Evolutionary conservation across 2,329 filamentous ascomycete species (phyloP), one percentile per base, ranked within the genome.

Genomic region (Biscogniauxia mediterranea): DNA sequence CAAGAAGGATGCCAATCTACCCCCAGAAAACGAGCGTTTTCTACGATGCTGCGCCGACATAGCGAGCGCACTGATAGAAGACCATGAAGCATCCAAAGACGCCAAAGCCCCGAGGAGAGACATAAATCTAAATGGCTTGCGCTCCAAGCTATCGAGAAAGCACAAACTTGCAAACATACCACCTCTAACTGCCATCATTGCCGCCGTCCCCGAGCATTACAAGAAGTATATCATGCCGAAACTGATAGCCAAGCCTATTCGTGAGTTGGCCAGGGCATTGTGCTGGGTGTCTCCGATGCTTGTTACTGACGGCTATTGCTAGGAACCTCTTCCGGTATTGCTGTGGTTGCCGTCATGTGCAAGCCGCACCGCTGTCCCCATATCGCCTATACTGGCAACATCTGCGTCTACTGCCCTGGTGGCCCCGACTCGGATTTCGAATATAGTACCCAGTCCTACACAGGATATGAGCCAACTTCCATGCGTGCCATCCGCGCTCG

Each of bases 211-310:
- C n/a, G 95, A 99, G 75, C 93, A 98, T 76, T 97, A 98, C 80
- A 99, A 98, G 82, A 99, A 98, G 80, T 98, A 98, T 72, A 97
- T 99, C 64, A 79, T 98, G 64, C 95, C 93, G 20, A 97, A 97
- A 78, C 82, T 99, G 64, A 93, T 99, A 69, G 95, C 96, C 25
- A 99, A 99, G 78, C 95, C 95, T 1, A 98, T 99, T 62, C 85
- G 92, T 69, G 57, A 19, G 66, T 61, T 50, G 11, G n/a, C 28
- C 23, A 38, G 13, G 25, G 6, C 17, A 55, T 50, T 26, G 17
- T 2, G 19, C 13, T 17, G 5, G 32, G 7, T 49, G n/a, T 7
- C 9, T 13, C 3, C 5, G 26, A 7, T 6, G 2, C 51, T 55
- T 7, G 61, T 68, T 17, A 67, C 61, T 19, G n/a, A 6, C 17